Conservation (phyloP, 352 stramenopile genomes). For the Pythium pyrilobum region DNA sequence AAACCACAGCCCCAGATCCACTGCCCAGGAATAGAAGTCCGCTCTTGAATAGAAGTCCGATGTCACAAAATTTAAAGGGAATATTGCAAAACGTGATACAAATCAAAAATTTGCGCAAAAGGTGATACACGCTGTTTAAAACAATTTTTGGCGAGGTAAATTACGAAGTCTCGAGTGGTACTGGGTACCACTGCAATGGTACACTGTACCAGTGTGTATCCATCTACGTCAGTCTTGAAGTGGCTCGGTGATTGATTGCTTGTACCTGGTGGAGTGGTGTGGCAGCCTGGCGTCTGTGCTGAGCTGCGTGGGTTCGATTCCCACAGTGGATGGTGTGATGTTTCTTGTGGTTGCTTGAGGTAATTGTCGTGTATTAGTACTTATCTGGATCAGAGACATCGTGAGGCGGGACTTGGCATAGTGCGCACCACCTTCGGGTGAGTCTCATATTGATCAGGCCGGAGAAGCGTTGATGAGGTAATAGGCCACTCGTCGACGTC, state of each 20-base stretch:
- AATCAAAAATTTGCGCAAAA: not conserved
- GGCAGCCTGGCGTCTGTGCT: not conserved
- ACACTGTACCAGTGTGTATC: too few relatives aligned
- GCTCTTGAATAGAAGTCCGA: not conserved
- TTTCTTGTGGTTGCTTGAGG: constrained; percentile 15
- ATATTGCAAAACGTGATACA: not conserved
- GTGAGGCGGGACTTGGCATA: constrained; percentile 14
- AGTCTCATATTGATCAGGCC: constrained; percentile 5
- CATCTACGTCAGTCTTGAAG: too few relatives aligned
- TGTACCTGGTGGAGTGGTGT: constrained; percentile 6
- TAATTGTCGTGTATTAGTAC: constrained; percentile 28
- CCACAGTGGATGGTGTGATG: constrained; percentile 4
- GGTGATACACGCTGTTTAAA: too few relatives aligned
- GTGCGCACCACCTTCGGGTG: constrained; percentile 9
- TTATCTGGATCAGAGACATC: constrained; percentile 24
- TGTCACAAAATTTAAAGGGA: not conserved
- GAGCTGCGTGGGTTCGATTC: constrained; percentile 6
- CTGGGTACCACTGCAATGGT: too few relatives aligned
- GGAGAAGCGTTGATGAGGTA: not conserved
- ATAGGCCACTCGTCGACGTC: not conserved
- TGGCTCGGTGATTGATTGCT: not conserved
- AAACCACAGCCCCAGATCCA: not conserved
- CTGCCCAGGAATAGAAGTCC: not conserved
- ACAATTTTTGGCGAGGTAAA: too few relatives aligned
- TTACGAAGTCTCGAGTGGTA: too few relatives aligned